Evolutionary conservation across 495 filamentous ascomycete species (phyloP).

Genomic region (Podospora anserina): DNA sequence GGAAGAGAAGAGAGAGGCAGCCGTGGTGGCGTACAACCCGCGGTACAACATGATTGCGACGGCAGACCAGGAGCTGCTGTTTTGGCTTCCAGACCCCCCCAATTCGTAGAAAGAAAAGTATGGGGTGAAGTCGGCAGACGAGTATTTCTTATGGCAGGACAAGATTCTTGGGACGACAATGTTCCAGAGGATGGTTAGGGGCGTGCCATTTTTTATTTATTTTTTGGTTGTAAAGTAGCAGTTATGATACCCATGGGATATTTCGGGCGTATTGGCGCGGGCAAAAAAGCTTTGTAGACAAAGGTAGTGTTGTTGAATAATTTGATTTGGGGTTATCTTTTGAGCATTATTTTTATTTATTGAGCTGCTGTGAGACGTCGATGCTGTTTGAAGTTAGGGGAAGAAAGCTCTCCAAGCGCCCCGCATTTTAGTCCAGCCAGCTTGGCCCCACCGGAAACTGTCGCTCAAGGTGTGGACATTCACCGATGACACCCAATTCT

Average conservation of each 20-base stretch:
- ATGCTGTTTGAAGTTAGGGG: not conserved
- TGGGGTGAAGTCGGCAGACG: not conserved
- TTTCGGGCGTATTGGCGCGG: not conserved
- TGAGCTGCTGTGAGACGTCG: not conserved
- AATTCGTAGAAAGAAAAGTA: slow-evolving; percentile 37
- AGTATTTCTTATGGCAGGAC: not conserved
- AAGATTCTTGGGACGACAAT: not conserved
- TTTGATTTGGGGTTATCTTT: not conserved
- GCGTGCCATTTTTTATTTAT: not conserved
- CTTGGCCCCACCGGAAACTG: slow-evolving; percentile 4
- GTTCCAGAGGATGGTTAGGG: not conserved
- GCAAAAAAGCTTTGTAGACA: not conserved
- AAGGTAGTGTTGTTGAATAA: not conserved
- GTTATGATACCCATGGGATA: not conserved
- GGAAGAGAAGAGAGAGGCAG: slow-evolving; percentile 62
- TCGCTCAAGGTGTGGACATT: not conserved
- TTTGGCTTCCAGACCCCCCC: slow-evolving; percentile 79
- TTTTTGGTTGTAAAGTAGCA: not conserved
- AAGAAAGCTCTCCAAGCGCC: not conserved
- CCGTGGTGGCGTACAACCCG: slow-evolving; percentile 83
- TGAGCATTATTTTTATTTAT: too few relatives aligned
- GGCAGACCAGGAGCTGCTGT: slow-evolving; percentile 80
- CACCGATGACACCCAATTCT: not conserved
- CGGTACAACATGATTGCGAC: slow-evolving; percentile 84
- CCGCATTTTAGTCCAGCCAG: not conserved